These are phyloP conservation scores for Nakazawaea siamensis DNA, from an alignment of 805 yeast species.

Conservation along the genomic window DNA sequence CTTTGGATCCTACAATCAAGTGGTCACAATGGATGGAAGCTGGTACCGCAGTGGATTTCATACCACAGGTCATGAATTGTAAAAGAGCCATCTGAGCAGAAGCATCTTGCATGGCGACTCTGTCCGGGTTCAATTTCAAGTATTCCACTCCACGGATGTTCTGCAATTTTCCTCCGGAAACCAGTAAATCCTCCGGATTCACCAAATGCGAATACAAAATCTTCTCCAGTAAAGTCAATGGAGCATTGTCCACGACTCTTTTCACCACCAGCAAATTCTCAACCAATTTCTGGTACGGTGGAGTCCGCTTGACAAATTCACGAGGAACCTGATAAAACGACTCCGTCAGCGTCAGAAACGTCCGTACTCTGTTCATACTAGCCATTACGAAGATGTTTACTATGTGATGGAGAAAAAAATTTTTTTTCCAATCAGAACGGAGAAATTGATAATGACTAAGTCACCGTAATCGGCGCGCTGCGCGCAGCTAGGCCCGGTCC, in stretches of 20 bases:
- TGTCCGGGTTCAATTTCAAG: slow-evolving; percentile 91
- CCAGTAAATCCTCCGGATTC: slow-evolving; percentile 81
- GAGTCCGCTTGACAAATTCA: slow-evolving; percentile 63
- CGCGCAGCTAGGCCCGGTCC: too few species aligned
- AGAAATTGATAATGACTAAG: slow-evolving; percentile 9
- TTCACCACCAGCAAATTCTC: slow-evolving; percentile 42
- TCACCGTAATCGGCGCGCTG: slow-evolving; percentile 2
- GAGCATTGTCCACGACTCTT: slow-evolving; percentile 29
- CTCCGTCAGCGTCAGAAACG: slow-evolving; percentile 1
- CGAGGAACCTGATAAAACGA: slow-evolving; percentile 35
- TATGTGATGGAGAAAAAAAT: not conserved
- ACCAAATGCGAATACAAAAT: slow-evolving; percentile 91
- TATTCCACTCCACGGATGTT: slow-evolving; percentile 78
- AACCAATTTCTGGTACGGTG: slow-evolving; percentile 78
- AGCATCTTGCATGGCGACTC: slow-evolving; percentile 99
- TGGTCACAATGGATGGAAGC: slow-evolving; percentile 98
- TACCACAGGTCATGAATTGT: slow-evolving; percentile 94
- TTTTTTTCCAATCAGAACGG: slow-evolving; percentile 2
- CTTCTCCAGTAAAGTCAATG: slow-evolving; percentile 93
- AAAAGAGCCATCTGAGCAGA: slow-evolving; percentile 97
- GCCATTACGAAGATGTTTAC: not conserved
- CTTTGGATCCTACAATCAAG: slow-evolving; percentile 82
- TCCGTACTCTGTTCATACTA: not conserved
- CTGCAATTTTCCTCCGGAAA: slow-evolving; percentile 28
- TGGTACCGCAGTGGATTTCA: slow-evolving; percentile 88